Evolutionary conservation across 2,329 filamentous ascomycete species (phyloP).

Genomic region (Aspergillus pseudonomiae): DNA sequence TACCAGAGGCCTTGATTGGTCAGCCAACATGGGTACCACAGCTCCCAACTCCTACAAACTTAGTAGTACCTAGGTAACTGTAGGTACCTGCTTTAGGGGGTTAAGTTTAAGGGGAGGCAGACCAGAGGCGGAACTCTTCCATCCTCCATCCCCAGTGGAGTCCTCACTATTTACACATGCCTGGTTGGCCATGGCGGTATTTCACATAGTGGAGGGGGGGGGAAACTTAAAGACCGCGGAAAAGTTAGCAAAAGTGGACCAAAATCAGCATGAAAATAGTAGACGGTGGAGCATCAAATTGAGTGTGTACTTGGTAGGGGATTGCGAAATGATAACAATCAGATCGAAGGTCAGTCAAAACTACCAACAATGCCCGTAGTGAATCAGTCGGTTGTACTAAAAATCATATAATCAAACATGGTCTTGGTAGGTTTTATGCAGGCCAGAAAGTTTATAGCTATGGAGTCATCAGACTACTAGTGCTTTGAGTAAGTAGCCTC

Average conservation of each 20-base stretch:
- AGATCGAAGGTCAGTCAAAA: neutral
- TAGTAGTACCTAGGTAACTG: neutral
- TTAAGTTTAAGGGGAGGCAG: neutral
- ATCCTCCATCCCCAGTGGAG: neutral
- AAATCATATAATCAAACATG: neutral
- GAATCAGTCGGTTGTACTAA: neutral
- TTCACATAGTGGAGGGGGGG: neutral
- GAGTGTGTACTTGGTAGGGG: neutral
- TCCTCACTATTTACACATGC: neutral
- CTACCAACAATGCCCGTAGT: neutral
- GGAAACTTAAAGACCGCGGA: neutral
- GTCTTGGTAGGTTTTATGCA: neutral
- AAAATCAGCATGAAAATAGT: neutral
- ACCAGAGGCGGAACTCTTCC: neutral
- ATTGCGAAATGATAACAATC: neutral
- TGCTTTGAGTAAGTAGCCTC: neutral
- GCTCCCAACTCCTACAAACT: neutral
- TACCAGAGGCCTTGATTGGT: neutral
- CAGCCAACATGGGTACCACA: neutral
- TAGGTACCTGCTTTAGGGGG: slow-evolving; percentile 2
- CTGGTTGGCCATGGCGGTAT: neutral
- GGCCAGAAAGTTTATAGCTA: neutral
- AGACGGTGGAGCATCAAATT: neutral
- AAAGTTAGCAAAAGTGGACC: neutral
- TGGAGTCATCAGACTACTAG: neutral